Evolutionary conservation across 108 stramenopile species (phyloP).

Genomic region (Bacterosira constricta): DNA sequence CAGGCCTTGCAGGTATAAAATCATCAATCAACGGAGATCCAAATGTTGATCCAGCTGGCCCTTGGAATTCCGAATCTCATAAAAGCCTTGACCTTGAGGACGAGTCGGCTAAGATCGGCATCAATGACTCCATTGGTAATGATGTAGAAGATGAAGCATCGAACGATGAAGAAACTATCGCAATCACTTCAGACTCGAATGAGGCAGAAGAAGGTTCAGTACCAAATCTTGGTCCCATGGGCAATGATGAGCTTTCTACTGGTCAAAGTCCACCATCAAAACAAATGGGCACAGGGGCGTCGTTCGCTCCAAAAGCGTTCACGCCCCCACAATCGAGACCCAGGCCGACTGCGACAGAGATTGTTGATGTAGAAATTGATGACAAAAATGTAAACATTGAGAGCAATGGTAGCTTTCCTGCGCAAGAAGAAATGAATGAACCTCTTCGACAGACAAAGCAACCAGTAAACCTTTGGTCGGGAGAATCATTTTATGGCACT

Average conservation of each 20-base stretch:
- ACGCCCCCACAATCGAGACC: conserved; percentile 17
- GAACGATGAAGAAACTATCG: not conserved
- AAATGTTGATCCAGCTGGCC: not conserved
- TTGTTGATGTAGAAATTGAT: conserved; percentile 19
- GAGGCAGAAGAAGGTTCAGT: not conserved
- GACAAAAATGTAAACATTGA: not conserved
- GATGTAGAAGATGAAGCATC: not conserved
- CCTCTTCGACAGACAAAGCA: not conserved
- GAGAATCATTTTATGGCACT: conserved; percentile 13
- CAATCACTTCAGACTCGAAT: not conserved
- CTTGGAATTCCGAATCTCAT: not conserved
- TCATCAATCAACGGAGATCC: not conserved
- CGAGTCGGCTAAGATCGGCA: not conserved
- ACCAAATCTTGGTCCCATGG: not conserved
- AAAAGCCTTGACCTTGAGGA: not conserved
- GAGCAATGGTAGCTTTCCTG: not conserved
- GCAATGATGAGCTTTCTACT: not conserved
- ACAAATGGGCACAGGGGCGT: conserved; percentile 24
- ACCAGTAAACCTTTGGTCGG: conserved; percentile 1
- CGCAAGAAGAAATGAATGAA: conserved; percentile 1
- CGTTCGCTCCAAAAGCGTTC: conserved; percentile 30
- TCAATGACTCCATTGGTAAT: not conserved
- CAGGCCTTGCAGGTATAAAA: not conserved
- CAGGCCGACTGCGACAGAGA: not conserved
- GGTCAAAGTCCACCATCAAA: not conserved